Evolutionary conservation across 345 rosid species (phyloP), one percentile per base, ranked within the genome.

Genomic region (Citrus sp.): DNA sequence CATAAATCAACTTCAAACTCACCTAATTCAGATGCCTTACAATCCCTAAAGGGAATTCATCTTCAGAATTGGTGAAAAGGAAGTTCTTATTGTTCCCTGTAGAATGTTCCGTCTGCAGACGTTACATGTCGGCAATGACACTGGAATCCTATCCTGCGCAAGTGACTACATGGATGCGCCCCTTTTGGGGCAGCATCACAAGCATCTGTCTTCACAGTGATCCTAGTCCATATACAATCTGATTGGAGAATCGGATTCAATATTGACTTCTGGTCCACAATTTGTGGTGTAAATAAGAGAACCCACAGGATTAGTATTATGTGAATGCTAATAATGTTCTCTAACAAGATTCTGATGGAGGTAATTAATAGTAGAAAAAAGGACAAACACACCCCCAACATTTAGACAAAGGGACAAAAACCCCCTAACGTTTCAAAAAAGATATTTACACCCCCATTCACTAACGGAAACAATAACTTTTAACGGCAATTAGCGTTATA

Each of bases 91-190:
- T 18, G 22, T 19, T 54, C 85, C 85, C 55, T 84, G 64, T 72
- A 3, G n/a, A 18, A 64, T 35, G 2, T n/a, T 12, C 25, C 9
- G 0, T 22, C 18, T 35, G 69, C 49, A 74, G 12, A 59, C 35
- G 32, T 25, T 76, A 72, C 28, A 77, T 68, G 78, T 46, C 88
- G 94, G 94, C 90, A n/a, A 54, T 78, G 37, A 90, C 94, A 5
- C 40, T 87, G 82, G 87, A 87, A 73, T 82, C 90, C 58, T 89
- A 92, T 72, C 92, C 92, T 16, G 92, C 94, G 7, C 92, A 72
- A 7, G 81, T 90, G 65, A 85, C 94, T 2, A 74, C 97, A 16
- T 90, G 92, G 94, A 90, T 89, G 86, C 79, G 84, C 76, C 79
- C 80, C 85, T 4, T 37, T 89, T 2, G 94, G 91, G 66, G 94